phyloP scores from a whole-genome alignment of 2,329 filamentous ascomycete species.

The Pseudocercospora vitis region DNA sequence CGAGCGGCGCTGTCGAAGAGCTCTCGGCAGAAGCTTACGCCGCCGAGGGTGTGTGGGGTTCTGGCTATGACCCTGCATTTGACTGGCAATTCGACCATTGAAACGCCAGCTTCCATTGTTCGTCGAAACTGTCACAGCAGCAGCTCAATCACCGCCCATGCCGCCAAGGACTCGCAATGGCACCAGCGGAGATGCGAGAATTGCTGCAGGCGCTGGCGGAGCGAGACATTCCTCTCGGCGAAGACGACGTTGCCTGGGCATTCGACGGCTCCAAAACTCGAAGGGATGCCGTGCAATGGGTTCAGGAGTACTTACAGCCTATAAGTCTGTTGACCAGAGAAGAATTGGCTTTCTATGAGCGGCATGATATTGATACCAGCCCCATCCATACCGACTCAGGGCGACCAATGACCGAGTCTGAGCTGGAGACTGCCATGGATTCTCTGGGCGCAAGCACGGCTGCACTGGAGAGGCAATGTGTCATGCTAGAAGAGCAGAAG shows the following conservation, averaged over 20 bases:
- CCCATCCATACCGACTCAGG: too few relatives aligned
- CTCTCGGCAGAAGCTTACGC: slow-evolving; percentile 3
- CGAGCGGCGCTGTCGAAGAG: not conserved
- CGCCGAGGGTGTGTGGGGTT: not conserved
- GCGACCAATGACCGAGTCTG: slow-evolving; percentile 58
- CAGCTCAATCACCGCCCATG: not conserved
- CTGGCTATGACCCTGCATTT: slow-evolving; percentile 1
- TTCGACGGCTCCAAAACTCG: slow-evolving; percentile 48
- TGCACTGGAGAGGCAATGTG: slow-evolving; percentile 64
- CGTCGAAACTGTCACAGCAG: not conserved
- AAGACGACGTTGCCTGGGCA: slow-evolving; percentile 50
- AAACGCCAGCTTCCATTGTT: slow-evolving; percentile 5
- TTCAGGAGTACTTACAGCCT: slow-evolving; percentile 49
- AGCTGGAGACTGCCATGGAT: slow-evolving; percentile 61
- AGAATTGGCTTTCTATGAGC: slow-evolving; percentile 47
- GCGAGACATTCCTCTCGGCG: slow-evolving; percentile 45
- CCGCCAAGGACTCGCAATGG: slow-evolving; percentile 14
- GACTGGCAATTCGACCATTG: not conserved
- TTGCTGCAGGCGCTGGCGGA: slow-evolving; percentile 48
- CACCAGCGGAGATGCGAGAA: slow-evolving; percentile 37
- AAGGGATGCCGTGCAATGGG: slow-evolving; percentile 45
- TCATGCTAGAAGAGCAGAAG: slow-evolving; percentile 61
- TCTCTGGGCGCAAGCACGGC: slow-evolving; percentile 65
- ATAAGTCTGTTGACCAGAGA: slow-evolving; percentile 51
- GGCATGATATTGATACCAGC: slow-evolving; percentile 21